A percentile compares a stretch with the other conserved stretches of the same genome.
Conservation (phyloP, 345 rosid species). For the Camelina neglecta region DNA sequence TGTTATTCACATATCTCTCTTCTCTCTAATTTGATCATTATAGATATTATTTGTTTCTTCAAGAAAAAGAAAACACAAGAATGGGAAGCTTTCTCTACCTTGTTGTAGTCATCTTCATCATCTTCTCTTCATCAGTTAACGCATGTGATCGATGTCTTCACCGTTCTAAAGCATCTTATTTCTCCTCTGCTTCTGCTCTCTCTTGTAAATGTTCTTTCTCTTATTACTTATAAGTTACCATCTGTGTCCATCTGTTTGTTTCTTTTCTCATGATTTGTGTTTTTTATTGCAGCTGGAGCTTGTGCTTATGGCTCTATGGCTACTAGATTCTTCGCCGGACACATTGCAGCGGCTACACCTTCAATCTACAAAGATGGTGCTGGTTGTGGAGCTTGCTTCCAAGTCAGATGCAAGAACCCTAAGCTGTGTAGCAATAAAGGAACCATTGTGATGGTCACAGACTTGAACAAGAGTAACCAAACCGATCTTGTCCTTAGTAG, state of each 20-base stretch:
- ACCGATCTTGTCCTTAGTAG: constrained; percentile 85
- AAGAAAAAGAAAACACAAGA: neutral
- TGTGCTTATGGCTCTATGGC: constrained; percentile 88
- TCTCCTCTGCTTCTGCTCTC: constrained; percentile 69
- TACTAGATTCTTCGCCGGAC: constrained; percentile 62
- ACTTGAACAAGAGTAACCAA: constrained; percentile 62
- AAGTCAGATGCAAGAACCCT: constrained; percentile 80
- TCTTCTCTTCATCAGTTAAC: constrained; percentile 49
- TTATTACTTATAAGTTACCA: neutral
- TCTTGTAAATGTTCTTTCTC: constrained; percentile 51
- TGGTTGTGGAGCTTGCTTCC: constrained; percentile 92
- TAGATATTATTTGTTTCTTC: neutral
- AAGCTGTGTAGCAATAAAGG: constrained; percentile 66
- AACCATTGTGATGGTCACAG: constrained; percentile 68
- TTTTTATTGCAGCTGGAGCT: constrained; percentile 74
- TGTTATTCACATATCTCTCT: neutral
- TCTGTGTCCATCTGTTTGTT: neutral
- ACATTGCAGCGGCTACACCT: constrained; percentile 73
- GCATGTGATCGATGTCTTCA: constrained; percentile 95
- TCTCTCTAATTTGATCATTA: constrained; percentile 3
- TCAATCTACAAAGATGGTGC: constrained; percentile 84
- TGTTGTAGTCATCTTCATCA: constrained; percentile 37
- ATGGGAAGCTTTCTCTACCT: constrained; percentile 51
- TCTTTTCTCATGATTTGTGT: constrained; percentile 37
- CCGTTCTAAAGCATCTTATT: constrained; percentile 68